These are phyloP conservation scores for Candida gorgasii DNA, from an alignment of 805 yeast genomes.

Conservation along the genomic window DNA sequence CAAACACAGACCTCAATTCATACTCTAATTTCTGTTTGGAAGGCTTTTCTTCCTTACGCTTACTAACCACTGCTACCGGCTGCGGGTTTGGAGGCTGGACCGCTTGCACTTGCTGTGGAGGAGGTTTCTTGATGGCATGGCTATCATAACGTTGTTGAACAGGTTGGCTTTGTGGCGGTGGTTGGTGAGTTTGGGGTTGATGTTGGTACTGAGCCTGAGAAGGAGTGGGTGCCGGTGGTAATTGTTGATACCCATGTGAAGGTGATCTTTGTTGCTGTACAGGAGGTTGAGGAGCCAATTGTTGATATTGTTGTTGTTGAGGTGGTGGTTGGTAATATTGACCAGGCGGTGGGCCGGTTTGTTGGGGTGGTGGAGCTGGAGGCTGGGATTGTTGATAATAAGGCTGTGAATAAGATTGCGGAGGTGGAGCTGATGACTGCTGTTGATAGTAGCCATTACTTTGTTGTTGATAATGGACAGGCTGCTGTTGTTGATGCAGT, in stretches of 20 bases:
- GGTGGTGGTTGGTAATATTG: constrained; percentile 16
- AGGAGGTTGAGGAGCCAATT: constrained; percentile 14
- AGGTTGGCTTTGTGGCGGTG: constrained; percentile 13
- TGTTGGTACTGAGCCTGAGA: constrained; percentile 11
- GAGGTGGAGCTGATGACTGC: constrained; percentile 11
- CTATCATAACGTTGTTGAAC: constrained; percentile 16
- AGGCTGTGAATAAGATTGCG: constrained; percentile 16
- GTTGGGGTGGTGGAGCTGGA: neutral
- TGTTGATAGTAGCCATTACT: constrained; percentile 2
- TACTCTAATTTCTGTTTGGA: constrained; percentile 46
- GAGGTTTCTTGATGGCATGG: constrained; percentile 16
- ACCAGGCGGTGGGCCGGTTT: constrained; percentile 10
- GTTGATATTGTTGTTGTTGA: constrained; percentile 15
- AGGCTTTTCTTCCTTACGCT: constrained; percentile 22
- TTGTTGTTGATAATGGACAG: constrained; percentile 9
- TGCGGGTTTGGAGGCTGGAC: neutral
- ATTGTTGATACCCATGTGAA: constrained; percentile 14
- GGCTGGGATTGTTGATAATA: constrained; percentile 16
- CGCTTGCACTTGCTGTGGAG: constrained; percentile 18
- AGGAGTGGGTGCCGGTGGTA: constrained; percentile 23
- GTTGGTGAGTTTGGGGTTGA: constrained; percentile 4
- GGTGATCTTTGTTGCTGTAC: constrained; percentile 7
- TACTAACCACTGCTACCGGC: constrained; percentile 17
- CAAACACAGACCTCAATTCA: constrained; percentile 52
- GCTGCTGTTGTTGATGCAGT: constrained; percentile 7